Percentiles rank a stretch among this genome's conserved stretches.
Conservation (phyloP, 345 rosid genomes). For the Populus alba region DNA sequence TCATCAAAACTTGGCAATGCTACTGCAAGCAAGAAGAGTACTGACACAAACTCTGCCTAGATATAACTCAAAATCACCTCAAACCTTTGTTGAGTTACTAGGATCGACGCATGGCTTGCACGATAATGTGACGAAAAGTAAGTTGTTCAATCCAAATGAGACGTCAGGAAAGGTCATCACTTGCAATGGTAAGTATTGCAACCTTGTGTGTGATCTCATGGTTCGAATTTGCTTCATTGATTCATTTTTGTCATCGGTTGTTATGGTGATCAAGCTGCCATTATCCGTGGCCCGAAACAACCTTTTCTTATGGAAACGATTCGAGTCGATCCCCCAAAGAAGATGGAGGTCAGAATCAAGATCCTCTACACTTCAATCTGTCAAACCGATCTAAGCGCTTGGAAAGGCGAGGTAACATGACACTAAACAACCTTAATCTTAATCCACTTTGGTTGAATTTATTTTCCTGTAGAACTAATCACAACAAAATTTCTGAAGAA, state of each 20-base stretch:
- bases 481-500: constrained; percentile 26
- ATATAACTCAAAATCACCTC: background rate
- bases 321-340: constrained; percentile 59
- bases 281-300: constrained; percentile 51
- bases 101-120: background rate
- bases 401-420: constrained; percentile 53
- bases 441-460: background rate
- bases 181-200: constrained; percentile 32
- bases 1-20: background rate
- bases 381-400: constrained; percentile 63
- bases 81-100: background rate
- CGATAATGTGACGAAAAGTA: background rate
- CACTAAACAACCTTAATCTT: background rate
- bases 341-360: constrained; percentile 60
- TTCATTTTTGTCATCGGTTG: no score
- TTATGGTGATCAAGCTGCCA: constrained; percentile 46
- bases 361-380: constrained; percentile 62
- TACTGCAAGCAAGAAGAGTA: background rate
- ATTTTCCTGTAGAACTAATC: background rate
- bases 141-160: constrained; percentile 12
- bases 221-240: background rate
- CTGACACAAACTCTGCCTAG: background rate
- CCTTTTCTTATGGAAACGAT: constrained; percentile 53
- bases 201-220: background rate
- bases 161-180: constrained; percentile 36